phyloP scores from a whole-genome alignment of 169 alveolate species.

The Plasmodium gaboni region DNA sequence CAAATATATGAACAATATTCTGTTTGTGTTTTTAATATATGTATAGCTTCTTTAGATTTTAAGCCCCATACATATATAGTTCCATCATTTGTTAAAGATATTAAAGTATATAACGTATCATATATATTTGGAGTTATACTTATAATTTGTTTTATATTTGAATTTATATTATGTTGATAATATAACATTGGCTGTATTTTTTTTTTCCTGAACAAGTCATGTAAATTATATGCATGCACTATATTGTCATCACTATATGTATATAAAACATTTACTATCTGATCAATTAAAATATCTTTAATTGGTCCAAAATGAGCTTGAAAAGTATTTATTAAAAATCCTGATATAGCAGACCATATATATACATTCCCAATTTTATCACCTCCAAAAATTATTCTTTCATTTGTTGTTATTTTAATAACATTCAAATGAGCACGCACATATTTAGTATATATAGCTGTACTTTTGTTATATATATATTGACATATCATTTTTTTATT shows the following conservation, averaged over 20 bases:
- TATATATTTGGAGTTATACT: constrained; percentile 60
- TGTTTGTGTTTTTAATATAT: constrained; percentile 48
- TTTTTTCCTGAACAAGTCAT: constrained; percentile 63
- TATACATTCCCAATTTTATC: constrained; percentile 67
- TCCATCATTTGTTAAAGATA: constrained; percentile 56
- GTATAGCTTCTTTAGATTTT: constrained; percentile 40
- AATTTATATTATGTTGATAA: constrained; percentile 70
- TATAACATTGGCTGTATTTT: constrained; percentile 26
- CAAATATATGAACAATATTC: constrained; percentile 55
- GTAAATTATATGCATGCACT: constrained; percentile 68
- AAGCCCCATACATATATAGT: constrained; percentile 51
- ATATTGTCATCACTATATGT: constrained; percentile 73
- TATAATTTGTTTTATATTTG: constrained; percentile 57
- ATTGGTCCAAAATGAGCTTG: constrained; percentile 71
- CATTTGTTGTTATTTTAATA: constrained; percentile 43
- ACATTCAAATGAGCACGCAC: constrained; percentile 62
- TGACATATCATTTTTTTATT: constrained; percentile 39
- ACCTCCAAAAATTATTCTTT: constrained; percentile 69
- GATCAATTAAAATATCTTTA: constrained; percentile 69
- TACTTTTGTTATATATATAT: constrained; percentile 41
- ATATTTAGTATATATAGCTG: constrained; percentile 35
- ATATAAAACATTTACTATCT: constrained; percentile 44
- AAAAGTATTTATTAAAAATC: constrained; percentile 60
- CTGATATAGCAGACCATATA: constrained; percentile 62
- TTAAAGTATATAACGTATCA: constrained; percentile 42